Evolutionary conservation across 306 rosid genomes (phyloP).

Genomic region (Gillenia trifoliata): DNA sequence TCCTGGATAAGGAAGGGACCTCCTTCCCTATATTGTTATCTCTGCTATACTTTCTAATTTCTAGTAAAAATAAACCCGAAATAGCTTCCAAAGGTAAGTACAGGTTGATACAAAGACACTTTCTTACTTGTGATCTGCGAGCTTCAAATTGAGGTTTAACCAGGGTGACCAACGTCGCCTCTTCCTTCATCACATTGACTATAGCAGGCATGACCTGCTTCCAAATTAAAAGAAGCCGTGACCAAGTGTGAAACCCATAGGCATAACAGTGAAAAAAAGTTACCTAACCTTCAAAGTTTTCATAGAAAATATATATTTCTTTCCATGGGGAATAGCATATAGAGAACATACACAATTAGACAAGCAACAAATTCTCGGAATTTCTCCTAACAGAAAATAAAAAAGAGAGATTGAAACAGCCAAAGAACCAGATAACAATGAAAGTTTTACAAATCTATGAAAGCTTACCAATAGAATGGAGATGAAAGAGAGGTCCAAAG

Average conservation of each 20-base stretch:
- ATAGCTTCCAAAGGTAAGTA: background rate
- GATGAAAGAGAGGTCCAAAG: slow-evolving; percentile 92
- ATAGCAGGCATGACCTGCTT: slow-evolving; percentile 95
- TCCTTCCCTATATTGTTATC: background rate
- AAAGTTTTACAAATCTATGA: slow-evolving; percentile 7
- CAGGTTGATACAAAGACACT: slow-evolving; percentile 16
- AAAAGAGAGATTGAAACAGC: slow-evolving; percentile 1
- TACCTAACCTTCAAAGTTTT: background rate
- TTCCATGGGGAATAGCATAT: background rate
- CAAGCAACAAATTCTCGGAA: background rate
- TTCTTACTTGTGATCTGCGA: slow-evolving; percentile 77
- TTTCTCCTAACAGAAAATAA: background rate
- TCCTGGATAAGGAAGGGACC: background rate
- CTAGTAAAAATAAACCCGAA: background rate
- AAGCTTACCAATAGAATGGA: slow-evolving; percentile 81
- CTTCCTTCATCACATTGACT: slow-evolving; percentile 74
- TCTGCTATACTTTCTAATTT: background rate
- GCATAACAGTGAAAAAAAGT: background rate
- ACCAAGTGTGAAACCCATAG: background rate
- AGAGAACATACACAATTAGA: background rate
- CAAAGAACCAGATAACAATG: background rate
- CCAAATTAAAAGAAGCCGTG: background rate
- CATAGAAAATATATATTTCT: background rate
- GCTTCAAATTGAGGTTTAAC: slow-evolving; percentile 98
- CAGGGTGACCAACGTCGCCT: slow-evolving; percentile 69